phyloP scores from a whole-genome alignment of 208 protist species.

The Crithidia brevicula region DNA sequence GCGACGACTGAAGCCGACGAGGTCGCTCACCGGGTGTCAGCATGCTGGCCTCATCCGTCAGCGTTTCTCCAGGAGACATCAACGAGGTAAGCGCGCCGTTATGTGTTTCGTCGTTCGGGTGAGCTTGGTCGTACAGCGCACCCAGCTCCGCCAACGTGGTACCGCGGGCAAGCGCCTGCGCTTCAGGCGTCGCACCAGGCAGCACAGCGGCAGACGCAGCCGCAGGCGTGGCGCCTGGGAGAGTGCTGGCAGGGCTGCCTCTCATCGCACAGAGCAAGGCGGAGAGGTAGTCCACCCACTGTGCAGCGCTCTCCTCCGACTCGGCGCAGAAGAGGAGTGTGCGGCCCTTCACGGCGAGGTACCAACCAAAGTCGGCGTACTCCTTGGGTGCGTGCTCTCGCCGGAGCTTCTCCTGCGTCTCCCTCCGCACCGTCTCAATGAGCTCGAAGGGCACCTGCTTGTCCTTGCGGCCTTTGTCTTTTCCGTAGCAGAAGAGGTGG shows the following conservation, averaged over 20 bases:
- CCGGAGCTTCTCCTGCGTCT: slow-evolving; percentile 32
- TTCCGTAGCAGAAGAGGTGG: slow-evolving; percentile 56
- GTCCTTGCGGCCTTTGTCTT: slow-evolving; percentile 27
- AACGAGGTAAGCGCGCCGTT: slow-evolving; percentile 15
- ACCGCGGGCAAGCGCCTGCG: background rate
- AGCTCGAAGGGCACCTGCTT: slow-evolving; percentile 61
- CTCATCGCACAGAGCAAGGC: slow-evolving; percentile 38
- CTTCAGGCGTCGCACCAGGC: background rate
- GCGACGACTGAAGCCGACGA: background rate
- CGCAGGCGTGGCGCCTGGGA: background rate
- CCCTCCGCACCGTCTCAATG: slow-evolving; percentile 36
- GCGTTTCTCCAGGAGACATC: slow-evolving; percentile 10
- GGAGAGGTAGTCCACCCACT: slow-evolving; percentile 59
- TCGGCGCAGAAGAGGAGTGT: slow-evolving; percentile 61
- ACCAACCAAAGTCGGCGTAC: slow-evolving; percentile 56
- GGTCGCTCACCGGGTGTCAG: background rate
- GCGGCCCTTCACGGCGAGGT: slow-evolving; percentile 41
- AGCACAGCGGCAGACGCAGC: background rate
- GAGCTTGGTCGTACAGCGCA: slow-evolving; percentile 10
- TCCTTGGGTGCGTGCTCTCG: slow-evolving; percentile 42
- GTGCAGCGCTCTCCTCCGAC: slow-evolving; percentile 26
- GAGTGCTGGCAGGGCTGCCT: slow-evolving; percentile 6
- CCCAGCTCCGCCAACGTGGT: slow-evolving; percentile 16
- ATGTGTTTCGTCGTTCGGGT: slow-evolving; percentile 14
- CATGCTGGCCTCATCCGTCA: background rate